A percentile compares a stretch with the other conserved stretches of the same genome.
phyloP scores from a whole-genome alignment of 352 stramenopile genomes.

The Elongisporangium anandrum region DNA sequence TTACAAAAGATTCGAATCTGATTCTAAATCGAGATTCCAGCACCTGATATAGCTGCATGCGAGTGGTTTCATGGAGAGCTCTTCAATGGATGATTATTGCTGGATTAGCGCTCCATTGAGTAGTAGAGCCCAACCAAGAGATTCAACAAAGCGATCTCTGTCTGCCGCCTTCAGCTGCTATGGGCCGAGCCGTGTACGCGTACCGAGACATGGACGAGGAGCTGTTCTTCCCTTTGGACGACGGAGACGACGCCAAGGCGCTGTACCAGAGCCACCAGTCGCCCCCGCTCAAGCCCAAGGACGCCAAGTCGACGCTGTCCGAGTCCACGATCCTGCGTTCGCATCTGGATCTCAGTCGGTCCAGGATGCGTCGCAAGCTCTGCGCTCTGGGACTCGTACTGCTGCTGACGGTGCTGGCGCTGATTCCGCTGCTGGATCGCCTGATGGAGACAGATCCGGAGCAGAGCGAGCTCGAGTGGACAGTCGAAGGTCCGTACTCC shows the following conservation, averaged over 20 bases:
- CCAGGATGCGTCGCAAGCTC: neutral
- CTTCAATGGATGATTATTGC: neutral
- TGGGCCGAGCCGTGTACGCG: neutral
- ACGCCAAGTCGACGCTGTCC: neutral
- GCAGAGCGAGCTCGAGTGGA: neutral
- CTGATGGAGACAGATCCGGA: neutral
- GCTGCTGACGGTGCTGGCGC: constrained; percentile 13
- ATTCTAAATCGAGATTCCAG: too few relatives aligned
- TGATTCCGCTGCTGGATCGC: constrained; percentile 2
- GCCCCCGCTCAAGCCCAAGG: neutral
- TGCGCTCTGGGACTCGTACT: constrained; percentile 8
- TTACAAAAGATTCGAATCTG: neutral
- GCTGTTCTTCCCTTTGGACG: neutral
- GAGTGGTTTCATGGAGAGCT: neutral
- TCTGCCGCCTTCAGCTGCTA: neutral
- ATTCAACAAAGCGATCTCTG: neutral
- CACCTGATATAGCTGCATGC: neutral
- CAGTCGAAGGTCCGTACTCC: neutral
- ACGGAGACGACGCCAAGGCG: neutral
- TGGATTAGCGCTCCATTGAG: neutral
- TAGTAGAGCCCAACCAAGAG: neutral
- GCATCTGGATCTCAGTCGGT: neutral
- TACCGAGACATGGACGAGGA: neutral
- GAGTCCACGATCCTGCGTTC: neutral
- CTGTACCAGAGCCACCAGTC: neutral